Evolutionary conservation across 2,329 filamentous ascomycete genomes (phyloP).

Genomic region (Fusarium sp.): DNA sequence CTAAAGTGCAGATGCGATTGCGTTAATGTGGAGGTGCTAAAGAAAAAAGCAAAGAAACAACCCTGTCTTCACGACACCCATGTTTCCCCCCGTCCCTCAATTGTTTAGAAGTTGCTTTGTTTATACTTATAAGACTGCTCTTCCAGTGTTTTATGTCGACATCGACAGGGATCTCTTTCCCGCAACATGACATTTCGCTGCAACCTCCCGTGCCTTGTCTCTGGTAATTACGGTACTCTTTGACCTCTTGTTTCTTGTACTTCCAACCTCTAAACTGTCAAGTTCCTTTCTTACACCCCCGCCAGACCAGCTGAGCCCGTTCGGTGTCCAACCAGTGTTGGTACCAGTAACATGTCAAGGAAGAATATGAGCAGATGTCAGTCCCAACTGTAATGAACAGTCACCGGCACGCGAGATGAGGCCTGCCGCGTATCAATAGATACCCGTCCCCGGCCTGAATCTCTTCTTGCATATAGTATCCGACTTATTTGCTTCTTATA

Average conservation of each 20-base stretch:
- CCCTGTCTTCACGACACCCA: slow-evolving; percentile 36
- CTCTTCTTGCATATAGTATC: slow-evolving; percentile 35
- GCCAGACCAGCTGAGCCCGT: slow-evolving; percentile 31
- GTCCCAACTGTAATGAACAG: slow-evolving; percentile 27
- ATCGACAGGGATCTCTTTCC: slow-evolving; percentile 23
- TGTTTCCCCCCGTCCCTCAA: slow-evolving; percentile 32
- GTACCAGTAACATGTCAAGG: slow-evolving; percentile 29
- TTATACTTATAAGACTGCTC: slow-evolving; percentile 14
- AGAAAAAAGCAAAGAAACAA: slow-evolving; percentile 39
- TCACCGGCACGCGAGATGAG: slow-evolving; percentile 42
- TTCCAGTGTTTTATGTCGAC: slow-evolving; percentile 12
- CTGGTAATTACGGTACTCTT: slow-evolving; percentile 6
- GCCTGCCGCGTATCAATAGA: slow-evolving; percentile 44
- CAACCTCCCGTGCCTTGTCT: slow-evolving; percentile 43
- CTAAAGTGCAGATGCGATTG: background rate
- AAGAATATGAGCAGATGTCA: slow-evolving; percentile 34
- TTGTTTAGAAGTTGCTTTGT: slow-evolving; percentile 39
- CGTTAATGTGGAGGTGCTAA: slow-evolving; percentile 16
- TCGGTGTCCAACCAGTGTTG: slow-evolving; percentile 36
- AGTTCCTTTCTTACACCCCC: slow-evolving; percentile 18
- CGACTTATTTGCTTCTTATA: slow-evolving; percentile 45
- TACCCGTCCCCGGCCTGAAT: slow-evolving; percentile 42
- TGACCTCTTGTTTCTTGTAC: slow-evolving; percentile 18
- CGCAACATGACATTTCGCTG: slow-evolving; percentile 33
- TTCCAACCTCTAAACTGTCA: slow-evolving; percentile 28